Base-by-base conservation (phyloP, 108 stramenopile species). In the Mediolabrus comicus region DNA sequence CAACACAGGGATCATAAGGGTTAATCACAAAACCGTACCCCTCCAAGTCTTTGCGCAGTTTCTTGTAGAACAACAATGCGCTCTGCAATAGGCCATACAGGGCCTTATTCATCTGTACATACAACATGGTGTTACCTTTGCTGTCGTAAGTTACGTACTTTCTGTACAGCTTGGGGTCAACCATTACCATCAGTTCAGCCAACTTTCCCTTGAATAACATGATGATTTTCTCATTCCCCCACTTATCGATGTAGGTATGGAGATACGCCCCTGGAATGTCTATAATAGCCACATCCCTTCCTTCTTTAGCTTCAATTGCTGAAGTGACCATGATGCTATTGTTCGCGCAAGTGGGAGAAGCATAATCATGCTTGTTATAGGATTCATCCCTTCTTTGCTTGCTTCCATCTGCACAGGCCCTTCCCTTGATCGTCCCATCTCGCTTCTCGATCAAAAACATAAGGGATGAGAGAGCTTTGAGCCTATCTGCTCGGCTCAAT, bases 191-290 rank as follows among this genome's bases (percentile, higher is more conserved):
- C 2, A 65, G 28, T 3, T 72, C 71, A 0, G 53, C 62, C 12
- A 72, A 49, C 8, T 19, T 22, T 16, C 71, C n/a, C n/a, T n/a
- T n/a, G n/a, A n/a, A n/a, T n/a, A n/a, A n/a, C n/a, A n/a, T n/a
- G n/a, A n/a, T n/a, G n/a, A n/a, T n/a, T n/a, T n/a, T n/a, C n/a
- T n/a, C n/a, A n/a, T n/a, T n/a, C 8, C 64, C 46, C 0, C 49
- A 19, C 4, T 72, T 63, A 54, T 72, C 63, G 4, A 6, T 56
- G 11, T 11, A 12, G 8, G 62, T 32, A 10, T 64, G 62, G 4
- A 72, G 62, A 27, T 65, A 72, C 0, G 62, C 71, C 0, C 71
- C 71, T 1, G 73, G 71, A n/a, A 84, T n/a, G 35, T 87, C 81
- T 0, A 39, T 12, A 0, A 49, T 61, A 2, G 65, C 78, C 0